These are phyloP conservation scores for Danielia reshetovae DNA, from an alignment of 805 yeast species.

Conservation along the genomic window DNA sequence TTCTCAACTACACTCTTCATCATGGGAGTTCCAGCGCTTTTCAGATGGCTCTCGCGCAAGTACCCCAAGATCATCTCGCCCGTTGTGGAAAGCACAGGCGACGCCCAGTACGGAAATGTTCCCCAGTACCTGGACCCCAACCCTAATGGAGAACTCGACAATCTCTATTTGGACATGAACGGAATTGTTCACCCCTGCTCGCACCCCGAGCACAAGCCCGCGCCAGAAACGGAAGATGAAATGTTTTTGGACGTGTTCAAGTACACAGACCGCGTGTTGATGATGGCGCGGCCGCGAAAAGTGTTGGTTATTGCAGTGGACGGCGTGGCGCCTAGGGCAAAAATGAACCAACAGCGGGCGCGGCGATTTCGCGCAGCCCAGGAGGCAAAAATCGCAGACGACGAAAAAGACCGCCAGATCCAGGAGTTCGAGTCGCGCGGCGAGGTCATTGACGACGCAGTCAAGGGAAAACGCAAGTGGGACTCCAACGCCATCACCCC, in stretches of 20 bases:
- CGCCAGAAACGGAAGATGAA: conserved; percentile 95
- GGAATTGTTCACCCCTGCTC: conserved; percentile 99
- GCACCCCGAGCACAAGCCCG: conserved; percentile 94
- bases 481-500: conserved; percentile 97
- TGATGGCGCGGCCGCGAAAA: conserved; percentile 94
- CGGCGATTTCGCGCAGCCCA: conserved; percentile 89
- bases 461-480: conserved; percentile 77
- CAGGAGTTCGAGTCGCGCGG: conserved; percentile 61
- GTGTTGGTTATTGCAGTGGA: conserved; percentile 93
- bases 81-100: conserved; percentile 68
- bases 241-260: conserved; percentile 92
- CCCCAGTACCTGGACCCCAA: conserved; percentile 65
- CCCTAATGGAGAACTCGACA: conserved; percentile 95
- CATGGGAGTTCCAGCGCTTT: conserved; percentile 98
- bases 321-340: conserved; percentile 98
- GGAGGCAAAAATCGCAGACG: conserved; percentile 79
- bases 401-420: conserved; percentile 60
- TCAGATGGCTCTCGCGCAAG: conserved; percentile 90
- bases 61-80: conserved; percentile 94
- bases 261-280: conserved; percentile 86
- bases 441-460: conserved; percentile 69
- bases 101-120: conserved; percentile 31
- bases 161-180: conserved; percentile 93
- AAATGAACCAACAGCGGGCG: conserved; percentile 95
- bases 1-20: too few species aligned